Evolutionary conservation across 345 rosid genomes (phyloP), one percentile per base, ranked within the genome.

Genomic region (Litchi chinensis): DNA sequence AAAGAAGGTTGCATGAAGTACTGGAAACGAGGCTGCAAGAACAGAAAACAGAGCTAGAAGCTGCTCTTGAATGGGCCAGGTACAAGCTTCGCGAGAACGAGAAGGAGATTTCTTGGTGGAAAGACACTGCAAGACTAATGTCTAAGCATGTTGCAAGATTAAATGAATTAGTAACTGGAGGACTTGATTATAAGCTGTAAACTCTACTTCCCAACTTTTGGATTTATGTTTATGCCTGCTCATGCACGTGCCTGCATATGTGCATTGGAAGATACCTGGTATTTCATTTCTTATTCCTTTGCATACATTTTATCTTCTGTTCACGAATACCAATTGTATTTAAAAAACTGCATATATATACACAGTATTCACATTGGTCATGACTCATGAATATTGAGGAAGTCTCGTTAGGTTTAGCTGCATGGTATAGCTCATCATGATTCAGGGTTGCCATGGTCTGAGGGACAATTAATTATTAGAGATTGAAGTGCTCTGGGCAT

Each of bases 41-140:
- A 57, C 85, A 86, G 75, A 93, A 93, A 73, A 85, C 79, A 79
- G 93, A 91, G 87, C 85, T 95, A 1, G 89, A 93, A 87, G 79
- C 74, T 50, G 91, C 90, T 66, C 74, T 95, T 68, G 83, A 81
- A 70, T 71, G 77, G 44, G 82, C 85, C 54, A 81, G 81, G 63
- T 71, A 73, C 56, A 88, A 79, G 84, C 95, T 93, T 39, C 75
- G 39, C 4, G 85, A 88, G 83, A 91, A 90, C 64, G 95, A 95
- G 57, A 65, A 70, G 32, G 97, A 95, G 89, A 82, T 86, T 65
- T 85, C 88, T 11, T 87, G 91, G 97, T 95, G 95, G 98, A 93
- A 88, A 83, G 95, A 87, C 81, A 89, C 91, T 7, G 97, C 94
- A 26, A 70, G 70, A 39, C 78, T 88, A 50, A 74, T 89, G 56